Evolutionary conservation across 1,284 basidiomycete species (phyloP).

Genomic region (Pseudomicrostroma phylloplanum): DNA sequence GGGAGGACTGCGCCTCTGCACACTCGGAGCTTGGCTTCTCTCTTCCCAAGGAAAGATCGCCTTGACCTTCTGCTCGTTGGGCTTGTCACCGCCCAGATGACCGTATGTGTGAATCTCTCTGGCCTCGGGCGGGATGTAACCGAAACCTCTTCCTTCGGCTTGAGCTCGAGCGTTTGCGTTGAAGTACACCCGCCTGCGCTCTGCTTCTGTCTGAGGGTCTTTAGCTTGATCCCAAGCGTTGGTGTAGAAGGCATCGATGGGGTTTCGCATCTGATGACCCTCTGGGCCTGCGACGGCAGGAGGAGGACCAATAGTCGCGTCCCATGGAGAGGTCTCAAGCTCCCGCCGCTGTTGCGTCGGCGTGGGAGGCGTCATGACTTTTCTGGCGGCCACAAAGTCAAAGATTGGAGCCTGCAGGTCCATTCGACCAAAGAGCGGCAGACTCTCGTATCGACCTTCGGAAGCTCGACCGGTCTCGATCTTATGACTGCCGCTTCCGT

Average conservation of each 20-base stretch:
- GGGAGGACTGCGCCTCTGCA: too few relatives aligned
- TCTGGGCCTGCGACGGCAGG: constrained; percentile 50
- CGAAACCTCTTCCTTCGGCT: constrained; percentile 14
- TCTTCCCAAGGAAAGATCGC: constrained; percentile 91
- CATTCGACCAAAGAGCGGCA: constrained; percentile 77
- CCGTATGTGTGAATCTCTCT: constrained; percentile 53
- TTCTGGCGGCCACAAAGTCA: background rate
- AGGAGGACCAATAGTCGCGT: constrained; percentile 53
- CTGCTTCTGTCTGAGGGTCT: constrained; percentile 13
- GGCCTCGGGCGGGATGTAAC: constrained; percentile 15
- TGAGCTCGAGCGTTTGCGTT: constrained; percentile 48
- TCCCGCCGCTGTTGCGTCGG: constrained; percentile 11
- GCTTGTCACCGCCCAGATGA: constrained; percentile 54
- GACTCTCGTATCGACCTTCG: constrained; percentile 66
- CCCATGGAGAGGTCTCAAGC: constrained; percentile 52
- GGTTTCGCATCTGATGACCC: constrained; percentile 53
- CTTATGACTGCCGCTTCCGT: constrained; percentile 25
- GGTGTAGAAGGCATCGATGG: constrained; percentile 52
- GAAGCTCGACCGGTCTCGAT: constrained; percentile 37
- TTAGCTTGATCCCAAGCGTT: constrained; percentile 55
- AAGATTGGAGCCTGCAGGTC: constrained; percentile 68
- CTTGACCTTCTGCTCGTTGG: constrained; percentile 68
- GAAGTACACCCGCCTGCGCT: constrained; percentile 55
- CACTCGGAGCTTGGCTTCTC: background rate
- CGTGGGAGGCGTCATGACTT: constrained; percentile 21